Conservation (phyloP, 495 filamentous ascomycete species). For the Penicillium odoratum region DNA sequence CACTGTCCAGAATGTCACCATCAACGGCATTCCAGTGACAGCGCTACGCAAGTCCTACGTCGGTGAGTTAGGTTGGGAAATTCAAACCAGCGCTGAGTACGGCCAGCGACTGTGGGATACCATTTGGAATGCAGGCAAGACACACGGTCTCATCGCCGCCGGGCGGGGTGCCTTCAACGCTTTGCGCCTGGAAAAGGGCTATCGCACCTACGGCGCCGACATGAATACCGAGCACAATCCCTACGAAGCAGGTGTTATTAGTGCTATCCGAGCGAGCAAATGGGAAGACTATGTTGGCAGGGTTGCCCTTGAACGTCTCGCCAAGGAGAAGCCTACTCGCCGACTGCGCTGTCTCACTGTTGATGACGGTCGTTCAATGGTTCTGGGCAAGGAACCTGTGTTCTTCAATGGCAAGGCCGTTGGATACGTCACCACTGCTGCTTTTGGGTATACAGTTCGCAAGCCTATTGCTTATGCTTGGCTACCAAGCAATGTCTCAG, state of each 20-base stretch:
- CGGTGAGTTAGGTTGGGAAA: conserved; percentile 53
- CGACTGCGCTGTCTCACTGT: conserved; percentile 43
- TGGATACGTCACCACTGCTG: conserved; percentile 51
- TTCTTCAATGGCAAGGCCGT: conserved; percentile 34
- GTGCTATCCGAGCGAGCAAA: conserved; percentile 34
- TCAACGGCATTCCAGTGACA: conserved; percentile 44
- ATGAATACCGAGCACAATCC: conserved; percentile 52
- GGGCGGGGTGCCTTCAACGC: conserved; percentile 50
- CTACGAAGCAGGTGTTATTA: conserved; percentile 45
- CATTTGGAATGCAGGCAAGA: conserved; percentile 44
- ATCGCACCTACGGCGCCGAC: conserved; percentile 42
- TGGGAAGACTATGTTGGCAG: conserved; percentile 43
- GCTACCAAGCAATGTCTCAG: conserved; percentile 35
- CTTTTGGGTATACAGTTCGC: conserved; percentile 47
- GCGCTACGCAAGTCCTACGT: conserved; percentile 47
- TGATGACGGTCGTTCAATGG: conserved; percentile 45
- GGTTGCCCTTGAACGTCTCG: conserved; percentile 31
- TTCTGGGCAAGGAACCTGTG: conserved; percentile 54
- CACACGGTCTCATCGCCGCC: conserved; percentile 46
- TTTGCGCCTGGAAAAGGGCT: conserved; percentile 49
- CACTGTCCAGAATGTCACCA: conserved; percentile 31
- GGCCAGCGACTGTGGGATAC: conserved; percentile 49
- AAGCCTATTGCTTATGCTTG: conserved; percentile 49
- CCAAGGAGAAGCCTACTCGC: conserved; percentile 23
- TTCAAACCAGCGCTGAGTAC: conserved; percentile 48